These are phyloP conservation scores for Leccinum griseonigrum DNA, from an alignment of 1,284 basidiomycete species.

Conservation along the genomic window DNA sequence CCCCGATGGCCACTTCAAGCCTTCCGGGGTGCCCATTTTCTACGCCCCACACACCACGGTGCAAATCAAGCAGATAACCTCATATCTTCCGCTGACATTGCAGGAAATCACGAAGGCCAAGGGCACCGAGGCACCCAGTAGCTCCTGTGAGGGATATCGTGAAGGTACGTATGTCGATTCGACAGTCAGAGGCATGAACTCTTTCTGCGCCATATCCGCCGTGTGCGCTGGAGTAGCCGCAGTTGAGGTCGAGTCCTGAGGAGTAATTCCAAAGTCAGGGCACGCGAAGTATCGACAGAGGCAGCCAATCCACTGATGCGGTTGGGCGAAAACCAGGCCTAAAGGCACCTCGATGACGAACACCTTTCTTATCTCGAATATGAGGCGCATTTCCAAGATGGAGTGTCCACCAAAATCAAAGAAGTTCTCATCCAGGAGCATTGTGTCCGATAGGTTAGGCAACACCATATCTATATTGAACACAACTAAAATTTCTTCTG, in stretches of 20 bases:
- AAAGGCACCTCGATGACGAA: constrained; percentile 93
- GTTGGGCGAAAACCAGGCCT: constrained; percentile 90
- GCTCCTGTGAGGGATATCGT: constrained; percentile 96
- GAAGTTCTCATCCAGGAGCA: constrained; percentile 93
- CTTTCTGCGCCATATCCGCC: constrained; percentile 21
- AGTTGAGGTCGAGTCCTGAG: constrained; percentile 35
- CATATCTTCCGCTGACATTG: constrained; percentile 58
- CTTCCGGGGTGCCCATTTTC: constrained; percentile 67
- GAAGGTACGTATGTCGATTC: constrained; percentile 57
- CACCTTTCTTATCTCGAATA: constrained; percentile 94
- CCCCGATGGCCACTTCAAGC: constrained; percentile 87
- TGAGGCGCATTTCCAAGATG: constrained; percentile 94
- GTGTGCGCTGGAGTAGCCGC: constrained; percentile 13
- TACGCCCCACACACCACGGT: constrained; percentile 92
- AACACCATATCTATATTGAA: constrained; percentile 73
- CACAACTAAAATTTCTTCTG: constrained; percentile 73
- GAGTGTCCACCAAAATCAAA: constrained; percentile 99
- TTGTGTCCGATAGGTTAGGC: constrained; percentile 74
- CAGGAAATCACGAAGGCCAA: constrained; percentile 85
- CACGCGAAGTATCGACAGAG: constrained; percentile 76
- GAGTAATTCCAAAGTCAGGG: constrained; percentile 77
- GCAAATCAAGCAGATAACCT: constrained; percentile 88
- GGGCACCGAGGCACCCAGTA: constrained; percentile 96
- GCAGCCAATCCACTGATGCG: constrained; percentile 77
- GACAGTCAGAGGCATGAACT: constrained; percentile 29